These are phyloP conservation scores for Talaromyces sp. DNA, from an alignment of 2,329 filamentous ascomycete genomes.

Conservation along the genomic window DNA sequence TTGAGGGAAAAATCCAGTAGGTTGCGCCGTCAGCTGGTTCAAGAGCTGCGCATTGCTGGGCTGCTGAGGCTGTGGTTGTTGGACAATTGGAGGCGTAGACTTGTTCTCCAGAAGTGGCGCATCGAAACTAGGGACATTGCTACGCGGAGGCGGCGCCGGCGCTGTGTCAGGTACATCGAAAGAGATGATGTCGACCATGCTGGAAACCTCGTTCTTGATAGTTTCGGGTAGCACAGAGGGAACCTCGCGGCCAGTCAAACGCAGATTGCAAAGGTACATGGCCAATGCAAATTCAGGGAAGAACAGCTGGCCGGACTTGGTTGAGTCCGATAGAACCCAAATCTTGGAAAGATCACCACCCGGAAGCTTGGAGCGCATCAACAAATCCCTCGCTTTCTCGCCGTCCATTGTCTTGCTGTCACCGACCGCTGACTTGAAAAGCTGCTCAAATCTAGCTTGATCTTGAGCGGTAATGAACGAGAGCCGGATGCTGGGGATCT, in stretches of 20 bases:
- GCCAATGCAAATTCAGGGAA: slow-evolving; percentile 97
- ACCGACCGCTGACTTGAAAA: slow-evolving; percentile 94
- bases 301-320: slow-evolving; percentile 90
- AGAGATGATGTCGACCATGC: slow-evolving; percentile 99
- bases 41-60: slow-evolving; percentile 68
- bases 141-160: slow-evolving; percentile 55
- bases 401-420: slow-evolving; percentile 83
- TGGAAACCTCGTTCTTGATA: slow-evolving; percentile 94
- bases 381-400: slow-evolving; percentile 86
- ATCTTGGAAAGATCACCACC: slow-evolving; percentile 89
- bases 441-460: slow-evolving; percentile 93
- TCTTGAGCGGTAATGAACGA: slow-evolving; percentile 96
- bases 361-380: slow-evolving; percentile 84
- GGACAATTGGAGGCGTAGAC: slow-evolving; percentile 52
- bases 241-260: slow-evolving; percentile 81
- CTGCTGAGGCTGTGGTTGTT: slow-evolving; percentile 72
- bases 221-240: slow-evolving; percentile 76
- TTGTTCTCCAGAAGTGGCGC: slow-evolving; percentile 55
- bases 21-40: slow-evolving; percentile 58
- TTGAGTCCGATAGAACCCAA: slow-evolving; percentile 94
- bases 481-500: slow-evolving; percentile 90
- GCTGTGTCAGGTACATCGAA: slow-evolving; percentile 83
- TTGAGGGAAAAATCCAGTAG: slow-evolving; percentile 57
- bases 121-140: slow-evolving; percentile 73
- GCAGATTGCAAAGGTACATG: slow-evolving; percentile 98